A percentile compares a stretch with the other conserved stretches of the same genome.
phyloP scores from a whole-genome alignment of 2,329 filamentous ascomycete species.

The Xylariaceae sp. region DNA sequence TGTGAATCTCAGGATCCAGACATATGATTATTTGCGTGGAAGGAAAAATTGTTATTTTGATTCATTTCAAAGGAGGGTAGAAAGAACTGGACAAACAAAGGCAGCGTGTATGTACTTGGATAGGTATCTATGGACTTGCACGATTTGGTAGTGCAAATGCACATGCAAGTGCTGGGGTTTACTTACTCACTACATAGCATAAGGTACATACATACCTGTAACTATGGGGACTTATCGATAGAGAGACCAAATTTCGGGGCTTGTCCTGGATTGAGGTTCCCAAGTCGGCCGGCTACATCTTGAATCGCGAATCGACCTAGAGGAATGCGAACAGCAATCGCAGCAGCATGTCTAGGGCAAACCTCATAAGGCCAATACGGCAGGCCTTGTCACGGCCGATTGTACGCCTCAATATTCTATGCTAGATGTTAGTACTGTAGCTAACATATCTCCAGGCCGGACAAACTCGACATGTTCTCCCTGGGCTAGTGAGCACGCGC shows the following conservation, averaged over 20 bases:
- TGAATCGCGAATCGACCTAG: conserved; percentile 31
- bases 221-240: conserved; percentile 37
- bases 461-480: conserved; percentile 36
- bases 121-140: no score
- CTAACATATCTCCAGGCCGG: conserved; percentile 37
- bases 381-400: conserved; percentile 39
- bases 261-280: conserved; percentile 3
- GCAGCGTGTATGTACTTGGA: no score
- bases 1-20: no score
- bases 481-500: conserved; percentile 32
- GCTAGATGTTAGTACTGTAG: not conserved
- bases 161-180: no score
- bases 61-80: no score
- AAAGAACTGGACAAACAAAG: no score
- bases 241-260: conserved; percentile 34
- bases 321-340: conserved; percentile 31
- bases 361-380: conserved; percentile 41
- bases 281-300: conserved; percentile 21
- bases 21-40: no score
- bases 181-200: conserved; percentile 3
- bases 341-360: conserved; percentile 40
- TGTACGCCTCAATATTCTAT: conserved; percentile 29
- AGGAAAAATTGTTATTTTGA: no score
- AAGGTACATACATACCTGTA: not conserved
- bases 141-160: no score